Base-by-base conservation (phyloP, 2,329 filamentous ascomycete genomes). In the Diaporthe citriasiana region DNA sequence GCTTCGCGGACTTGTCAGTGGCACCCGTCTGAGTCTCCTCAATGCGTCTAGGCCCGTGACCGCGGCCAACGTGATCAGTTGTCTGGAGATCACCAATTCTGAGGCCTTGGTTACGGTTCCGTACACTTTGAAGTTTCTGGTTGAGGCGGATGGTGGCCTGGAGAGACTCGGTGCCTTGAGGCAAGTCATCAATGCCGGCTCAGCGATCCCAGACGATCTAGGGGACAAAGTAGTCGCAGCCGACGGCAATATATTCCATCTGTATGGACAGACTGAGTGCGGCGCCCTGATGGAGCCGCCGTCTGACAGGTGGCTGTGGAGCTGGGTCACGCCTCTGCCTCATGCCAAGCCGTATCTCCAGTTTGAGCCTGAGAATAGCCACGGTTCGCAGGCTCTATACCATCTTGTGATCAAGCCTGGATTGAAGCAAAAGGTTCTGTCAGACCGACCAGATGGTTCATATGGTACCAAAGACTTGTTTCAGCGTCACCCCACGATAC, bases 401-500 rank as follows among this genome's bases (percentile, higher is more conserved):
- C 70, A 72, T 42, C 57, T 72, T 13, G 70, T 72, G 10, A 56
- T 66, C 27, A 19, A 2, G 50, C 33, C 57, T 7, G 70, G 70
- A 5, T 47, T 72, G 33, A 60, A 60, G n/a, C 15, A 51, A 19
- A 60, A 65, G 1, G 38, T 35, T 45, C 35, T 72, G 10, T 72
- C 70, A 15, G 70, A 72, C 35, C 59, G 59, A 17, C 50, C 70
- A 3, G 70, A 72, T 45, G 70, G 70, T 4, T 72, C 70, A 15
- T 72, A 72, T 19, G 70, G 70, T 19, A 72, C 47, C 47, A 65
- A 72, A n/a, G 70, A 72, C 27, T 40, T 72, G 42, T 72, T 72
- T 25, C 57, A 63, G 25, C 59, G 80, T 17, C 83, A 85, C 55
- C 82, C 84, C 2, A 81, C 79, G 9, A 77, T 83, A 17, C 78